Conservation (phyloP, 2,329 filamentous ascomycete species). For the Fonsecaea multimorphosa region DNA sequence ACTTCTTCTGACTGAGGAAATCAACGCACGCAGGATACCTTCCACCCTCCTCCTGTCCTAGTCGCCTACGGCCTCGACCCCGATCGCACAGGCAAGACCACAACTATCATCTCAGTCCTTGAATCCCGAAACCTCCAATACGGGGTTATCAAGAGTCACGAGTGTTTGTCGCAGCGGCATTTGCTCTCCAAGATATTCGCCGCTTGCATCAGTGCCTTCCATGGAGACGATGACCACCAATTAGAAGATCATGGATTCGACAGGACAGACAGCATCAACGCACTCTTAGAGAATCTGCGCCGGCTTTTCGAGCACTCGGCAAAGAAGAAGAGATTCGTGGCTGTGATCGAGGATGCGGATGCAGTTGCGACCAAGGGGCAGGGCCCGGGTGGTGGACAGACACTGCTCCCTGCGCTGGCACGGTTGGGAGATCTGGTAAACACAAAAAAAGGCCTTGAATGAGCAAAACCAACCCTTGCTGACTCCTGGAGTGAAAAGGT, state of each 20-base stretch:
- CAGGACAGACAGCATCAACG: conserved; percentile 80
- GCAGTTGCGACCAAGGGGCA: conserved; percentile 82
- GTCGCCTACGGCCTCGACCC: conserved; percentile 85
- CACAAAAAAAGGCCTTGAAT: conserved; percentile 14
- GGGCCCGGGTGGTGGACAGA: too few species aligned
- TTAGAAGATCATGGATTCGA: conserved; percentile 60
- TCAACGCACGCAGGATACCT: conserved; percentile 16
- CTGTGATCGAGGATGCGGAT: conserved; percentile 88
- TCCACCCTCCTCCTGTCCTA: conserved; percentile 74
- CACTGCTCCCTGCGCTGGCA: conserved; percentile 79
- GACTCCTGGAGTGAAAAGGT: conserved; percentile 61
- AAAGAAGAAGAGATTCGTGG: conserved; percentile 63
- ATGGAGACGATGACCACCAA: conserved; percentile 45
- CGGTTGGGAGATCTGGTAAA: conserved; percentile 69
- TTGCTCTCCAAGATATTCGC: conserved; percentile 54
- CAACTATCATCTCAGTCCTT: conserved; percentile 69
- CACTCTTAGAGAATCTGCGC: conserved; percentile 73
- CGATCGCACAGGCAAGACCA: conserved; percentile 85
- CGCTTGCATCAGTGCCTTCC: conserved; percentile 47
- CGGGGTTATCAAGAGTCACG: conserved; percentile 51
- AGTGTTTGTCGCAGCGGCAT: conserved; percentile 55
- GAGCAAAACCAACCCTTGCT: background rate
- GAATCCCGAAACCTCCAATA: conserved; percentile 60
- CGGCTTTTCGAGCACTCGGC: conserved; percentile 47
- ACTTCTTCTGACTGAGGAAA: too few species aligned